These are phyloP conservation scores for Hyphodiscus sp. DNA, from an alignment of 2,329 filamentous ascomycete species.

Conservation along the genomic window DNA sequence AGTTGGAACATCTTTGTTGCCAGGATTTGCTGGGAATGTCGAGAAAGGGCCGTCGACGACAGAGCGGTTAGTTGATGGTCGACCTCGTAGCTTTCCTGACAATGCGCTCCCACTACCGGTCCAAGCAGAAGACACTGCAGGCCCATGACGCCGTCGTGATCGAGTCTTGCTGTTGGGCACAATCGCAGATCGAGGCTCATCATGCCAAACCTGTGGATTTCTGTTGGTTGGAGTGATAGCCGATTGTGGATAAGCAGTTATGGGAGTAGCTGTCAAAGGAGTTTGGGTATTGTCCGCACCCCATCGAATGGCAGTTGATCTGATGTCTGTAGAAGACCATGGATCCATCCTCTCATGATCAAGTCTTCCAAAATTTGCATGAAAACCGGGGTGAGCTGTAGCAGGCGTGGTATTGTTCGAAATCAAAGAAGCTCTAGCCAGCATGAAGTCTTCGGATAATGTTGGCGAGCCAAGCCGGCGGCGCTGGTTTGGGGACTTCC, in stretches of 20 bases:
- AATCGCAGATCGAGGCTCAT: conserved; percentile 68
- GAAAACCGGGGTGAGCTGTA: conserved; percentile 30
- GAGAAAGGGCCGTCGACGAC: conserved; percentile 61
- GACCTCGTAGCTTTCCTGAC: conserved; percentile 67
- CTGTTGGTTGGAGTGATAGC: conserved; percentile 63
- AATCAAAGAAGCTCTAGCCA: conserved; percentile 30
- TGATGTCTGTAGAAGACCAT: conserved; percentile 24
- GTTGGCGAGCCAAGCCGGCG: conserved; percentile 52
- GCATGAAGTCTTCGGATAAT: conserved; percentile 35
- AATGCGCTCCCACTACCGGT: conserved; percentile 55
- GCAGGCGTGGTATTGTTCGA: conserved; percentile 34
- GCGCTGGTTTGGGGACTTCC: conserved; percentile 49
- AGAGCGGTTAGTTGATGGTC: conserved; percentile 70
- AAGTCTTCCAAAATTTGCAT: conserved; percentile 13
- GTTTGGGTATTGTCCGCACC: conserved; percentile 49
- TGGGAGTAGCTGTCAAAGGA: conserved; percentile 52
- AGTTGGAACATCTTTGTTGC: conserved; percentile 39
- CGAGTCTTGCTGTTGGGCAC: conserved; percentile 53
- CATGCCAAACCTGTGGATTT: conserved; percentile 31
- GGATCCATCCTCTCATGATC: conserved; percentile 17
- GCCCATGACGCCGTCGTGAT: conserved; percentile 62
- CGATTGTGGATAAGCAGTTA: conserved; percentile 69
- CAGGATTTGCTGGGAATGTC: conserved; percentile 59
- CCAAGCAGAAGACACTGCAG: conserved; percentile 89
- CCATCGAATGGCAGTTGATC: conserved; percentile 29